A percentile compares a stretch with the other conserved stretches of the same genome.
Conservation (phyloP, 306 rosid species). For the Cucumis sativus region Cucumber_9930_V3 NC_026657.2:3774001-3774500, state of each 20-base stretch:
- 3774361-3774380: slow-evolving; percentile 32
- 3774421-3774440: slow-evolving; percentile 25
- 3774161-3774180: slow-evolving; percentile 67
- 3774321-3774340: slow-evolving; percentile 40
- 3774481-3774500: not conserved
- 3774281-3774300: slow-evolving; percentile 24
- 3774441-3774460: slow-evolving; percentile 50
- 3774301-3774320: slow-evolving; percentile 37
- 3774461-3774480: not conserved
- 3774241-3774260: slow-evolving; percentile 25
- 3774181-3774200: slow-evolving; percentile 59
- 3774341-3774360: slow-evolving; percentile 28
- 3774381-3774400: slow-evolving; percentile 23
- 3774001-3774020: slow-evolving; percentile 34
- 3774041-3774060: slow-evolving; percentile 40
- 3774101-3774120: slow-evolving; percentile 73
- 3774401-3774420: slow-evolving; percentile 12
- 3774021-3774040: slow-evolving; percentile 30
- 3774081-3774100: slow-evolving; percentile 45
- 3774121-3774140: slow-evolving; percentile 94
- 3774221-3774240: slow-evolving; percentile 45
- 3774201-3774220: slow-evolving; percentile 69
- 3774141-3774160: slow-evolving; percentile 70
- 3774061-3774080: slow-evolving; percentile 37
- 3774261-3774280: slow-evolving; percentile 23